Base-by-base conservation (phyloP, 768 basidiomycete genomes). In the Chlorophyllum brunneum region DNA sequence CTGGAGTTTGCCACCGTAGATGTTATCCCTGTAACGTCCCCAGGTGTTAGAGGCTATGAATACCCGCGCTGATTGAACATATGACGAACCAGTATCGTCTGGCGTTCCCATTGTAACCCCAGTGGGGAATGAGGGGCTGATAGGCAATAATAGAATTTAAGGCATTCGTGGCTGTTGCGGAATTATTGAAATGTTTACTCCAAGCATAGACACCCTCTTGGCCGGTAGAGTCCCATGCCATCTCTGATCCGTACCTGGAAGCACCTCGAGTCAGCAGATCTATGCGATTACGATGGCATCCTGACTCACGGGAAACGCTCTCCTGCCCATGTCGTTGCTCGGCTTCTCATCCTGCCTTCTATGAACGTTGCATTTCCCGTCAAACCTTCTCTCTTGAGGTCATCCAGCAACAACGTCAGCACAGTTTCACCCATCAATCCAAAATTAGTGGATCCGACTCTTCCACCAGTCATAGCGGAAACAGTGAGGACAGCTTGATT, bases 341-440 rank as follows among this genome's bases (percentile, higher is more conserved):
- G 69, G 10, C 67, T 63, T 57, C 61, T 62, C 80, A 82, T 82
- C 54, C 70, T 68, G 29, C 63, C 67, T 58, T 79, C 67, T 5
- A 81, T 65, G 5, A 76, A 60, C 1, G 71, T 77, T 4, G 74
- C 77, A 57, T 80, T 78, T 4, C 68, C 62, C 13, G 70, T 72
- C 45, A 79, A 59, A 3, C 79, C 79, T 54, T 82, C 80, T 6
- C 78, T 65, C 58, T 74, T 73, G 45, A 82, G 61, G 58, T 82
- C 80, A 45, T 76, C 66, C 24, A 82, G 61, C 18, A 81, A 60
- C 20, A 71, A 65, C 3, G 71, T 63, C 37, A 77, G 65, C 29
- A 81, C 79, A 0, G 80, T 81, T 63, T 82, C 80, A 24, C 78
- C 79, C 80, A 82, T 82, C 18, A 81, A 63, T 1, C 79, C 79